These are phyloP conservation scores for Albifimbria verrucaria DNA, from an alignment of 2,329 filamentous ascomycete species.

Conservation along the genomic window DNA sequence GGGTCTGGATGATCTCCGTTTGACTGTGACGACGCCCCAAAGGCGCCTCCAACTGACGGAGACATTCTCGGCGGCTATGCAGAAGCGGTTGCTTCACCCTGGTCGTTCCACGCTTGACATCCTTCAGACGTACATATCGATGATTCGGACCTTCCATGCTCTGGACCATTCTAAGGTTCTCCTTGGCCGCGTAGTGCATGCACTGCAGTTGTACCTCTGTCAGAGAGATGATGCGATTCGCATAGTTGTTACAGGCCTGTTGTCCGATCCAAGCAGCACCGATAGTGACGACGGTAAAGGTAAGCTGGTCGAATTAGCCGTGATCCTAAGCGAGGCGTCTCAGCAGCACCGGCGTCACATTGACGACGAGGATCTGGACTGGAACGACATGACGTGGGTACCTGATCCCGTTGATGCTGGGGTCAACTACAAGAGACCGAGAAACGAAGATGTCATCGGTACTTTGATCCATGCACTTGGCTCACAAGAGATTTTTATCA, in stretches of 20 bases:
- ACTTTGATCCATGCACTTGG: slow-evolving; percentile 87
- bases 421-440: slow-evolving; percentile 85
- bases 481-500: slow-evolving; percentile 87
- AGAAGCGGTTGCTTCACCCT: slow-evolving; percentile 67
- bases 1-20: slow-evolving; percentile 73
- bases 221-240: slow-evolving; percentile 74
- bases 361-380: slow-evolving; percentile 73
- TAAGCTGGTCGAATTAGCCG: slow-evolving; percentile 64
- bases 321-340: slow-evolving; percentile 60
- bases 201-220: slow-evolving; percentile 72
- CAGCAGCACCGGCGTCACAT: slow-evolving; percentile 49
- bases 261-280: slow-evolving; percentile 57
- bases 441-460: slow-evolving; percentile 85
- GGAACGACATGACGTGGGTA: slow-evolving; percentile 89
- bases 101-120: slow-evolving; percentile 75
- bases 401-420: slow-evolving; percentile 92
- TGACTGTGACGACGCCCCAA: slow-evolving; percentile 65
- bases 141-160: slow-evolving; percentile 73
- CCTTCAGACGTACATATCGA: slow-evolving; percentile 71
- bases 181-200: slow-evolving; percentile 69
- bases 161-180: slow-evolving; percentile 76
- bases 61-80: slow-evolving; percentile 63
- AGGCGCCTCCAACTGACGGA: slow-evolving; percentile 68
- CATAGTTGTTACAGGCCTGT: slow-evolving; percentile 71
- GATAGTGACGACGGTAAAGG: slow-evolving; percentile 42